Conservation (phyloP, 2,329 filamentous ascomycete genomes). For the Fusarium sp. region DNA sequence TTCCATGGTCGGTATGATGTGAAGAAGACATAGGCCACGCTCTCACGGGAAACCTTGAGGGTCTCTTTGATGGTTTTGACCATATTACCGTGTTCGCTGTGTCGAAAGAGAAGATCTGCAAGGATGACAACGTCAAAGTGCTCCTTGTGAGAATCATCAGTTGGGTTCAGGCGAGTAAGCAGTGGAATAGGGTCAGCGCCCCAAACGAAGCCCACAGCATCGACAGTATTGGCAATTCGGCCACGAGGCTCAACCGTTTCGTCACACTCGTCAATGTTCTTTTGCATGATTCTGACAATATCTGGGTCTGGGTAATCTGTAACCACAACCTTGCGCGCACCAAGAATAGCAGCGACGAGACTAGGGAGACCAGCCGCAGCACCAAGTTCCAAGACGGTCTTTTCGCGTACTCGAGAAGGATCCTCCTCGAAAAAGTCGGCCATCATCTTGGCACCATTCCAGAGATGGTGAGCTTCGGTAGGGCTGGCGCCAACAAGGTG, state of each 20-base stretch:
- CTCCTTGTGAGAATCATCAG: slow-evolving; percentile 29
- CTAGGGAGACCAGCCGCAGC: slow-evolving; percentile 88
- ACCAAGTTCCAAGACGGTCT: slow-evolving; percentile 87
- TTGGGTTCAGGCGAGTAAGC: slow-evolving; percentile 65
- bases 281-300: slow-evolving; percentile 81
- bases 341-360: slow-evolving; percentile 79
- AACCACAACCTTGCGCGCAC: slow-evolving; percentile 78
- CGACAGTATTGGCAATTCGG: slow-evolving; percentile 55
- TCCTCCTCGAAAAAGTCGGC: slow-evolving; percentile 81
- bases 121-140: slow-evolving; percentile 86
- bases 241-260: slow-evolving; percentile 51
- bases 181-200: slow-evolving; percentile 73
- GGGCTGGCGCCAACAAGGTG: slow-evolving; percentile 89
- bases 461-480: slow-evolving; percentile 89
- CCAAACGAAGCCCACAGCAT: slow-evolving; percentile 85
- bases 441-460: slow-evolving; percentile 88
- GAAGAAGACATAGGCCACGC: slow-evolving; percentile 88
- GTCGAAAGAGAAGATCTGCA: slow-evolving; percentile 91
- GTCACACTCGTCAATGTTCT: slow-evolving; percentile 75
- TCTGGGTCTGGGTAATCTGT: slow-evolving; percentile 92
- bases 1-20: slow-evolving; percentile 95
- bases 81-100: slow-evolving; percentile 85
- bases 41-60: slow-evolving; percentile 66
- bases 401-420: slow-evolving; percentile 71
- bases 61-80: slow-evolving; percentile 77